phyloP scores from a whole-genome alignment of 1,284 basidiomycete species.

The Polyporus tsugae region DNA sequence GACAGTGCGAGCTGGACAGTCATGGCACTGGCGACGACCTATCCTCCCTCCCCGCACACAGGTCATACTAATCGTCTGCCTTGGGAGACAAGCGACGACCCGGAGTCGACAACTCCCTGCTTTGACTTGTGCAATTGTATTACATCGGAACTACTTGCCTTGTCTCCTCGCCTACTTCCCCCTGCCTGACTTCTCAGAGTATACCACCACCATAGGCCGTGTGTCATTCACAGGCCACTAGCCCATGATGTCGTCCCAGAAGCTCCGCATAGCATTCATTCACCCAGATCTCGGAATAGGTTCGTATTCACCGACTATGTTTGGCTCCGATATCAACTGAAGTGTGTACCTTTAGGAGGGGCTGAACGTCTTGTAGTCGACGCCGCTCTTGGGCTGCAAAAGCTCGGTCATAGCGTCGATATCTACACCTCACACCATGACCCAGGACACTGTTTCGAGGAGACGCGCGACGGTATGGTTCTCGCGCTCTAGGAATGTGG shows the following conservation, averaged over 20 bases:
- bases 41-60: too few species aligned
- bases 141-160: not conserved
- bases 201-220: not conserved
- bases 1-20: too few species aligned
- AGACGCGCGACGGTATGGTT: slow-evolving; percentile 82
- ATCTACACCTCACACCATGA: slow-evolving; percentile 97
- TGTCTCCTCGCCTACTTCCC: too few species aligned
- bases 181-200: too few species aligned
- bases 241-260: slow-evolving; percentile 20
- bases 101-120: too few species aligned
- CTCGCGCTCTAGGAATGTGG: not conserved
- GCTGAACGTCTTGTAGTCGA: slow-evolving; percentile 97
- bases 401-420: slow-evolving; percentile 87
- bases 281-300: slow-evolving; percentile 98
- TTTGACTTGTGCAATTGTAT: not conserved
- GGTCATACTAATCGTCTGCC: too few species aligned
- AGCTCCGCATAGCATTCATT: slow-evolving; percentile 76
- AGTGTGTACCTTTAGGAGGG: slow-evolving; percentile 67
- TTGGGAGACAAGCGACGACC: too few species aligned
- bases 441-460: slow-evolving; percentile 85
- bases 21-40: too few species aligned
- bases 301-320: slow-evolving; percentile 44
- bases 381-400: slow-evolving; percentile 88
- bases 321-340: not conserved
- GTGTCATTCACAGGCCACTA: not conserved